Evolutionary conservation across 139 green algal species (phyloP).

Genomic region (Medakamo hakoo): DNA sequence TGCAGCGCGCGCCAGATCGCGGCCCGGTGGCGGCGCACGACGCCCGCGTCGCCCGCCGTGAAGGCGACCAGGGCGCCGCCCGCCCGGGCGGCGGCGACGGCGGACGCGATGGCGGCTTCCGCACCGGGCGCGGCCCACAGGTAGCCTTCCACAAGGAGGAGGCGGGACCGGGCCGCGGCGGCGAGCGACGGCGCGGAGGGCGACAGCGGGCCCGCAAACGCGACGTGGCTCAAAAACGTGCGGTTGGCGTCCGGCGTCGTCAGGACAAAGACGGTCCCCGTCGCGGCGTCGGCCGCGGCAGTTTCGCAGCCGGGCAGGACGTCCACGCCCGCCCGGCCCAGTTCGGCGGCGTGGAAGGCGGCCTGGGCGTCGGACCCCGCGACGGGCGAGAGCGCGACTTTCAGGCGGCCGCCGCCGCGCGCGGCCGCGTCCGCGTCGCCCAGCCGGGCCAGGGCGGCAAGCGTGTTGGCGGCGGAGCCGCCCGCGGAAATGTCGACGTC

Average conservation of each 20-base stretch:
- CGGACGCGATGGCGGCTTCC: slow-evolving; percentile 16
- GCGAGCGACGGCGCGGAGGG: slow-evolving; percentile 11
- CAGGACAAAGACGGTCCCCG: slow-evolving; percentile 64
- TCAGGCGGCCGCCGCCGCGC: slow-evolving; percentile 6
- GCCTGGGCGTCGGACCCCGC: slow-evolving; percentile 43
- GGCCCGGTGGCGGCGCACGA: slow-evolving; percentile 34
- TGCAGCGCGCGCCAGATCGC: slow-evolving; percentile 21
- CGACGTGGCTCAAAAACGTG: slow-evolving; percentile 63
- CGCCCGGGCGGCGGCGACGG: slow-evolving; percentile 7
- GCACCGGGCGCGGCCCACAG: slow-evolving; percentile 40
- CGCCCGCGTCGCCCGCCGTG: slow-evolving; percentile 51
- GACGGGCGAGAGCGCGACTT: slow-evolving; percentile 36
- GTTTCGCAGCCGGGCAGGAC: slow-evolving; percentile 21
- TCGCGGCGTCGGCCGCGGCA: background rate
- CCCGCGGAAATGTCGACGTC: slow-evolving; percentile 33
- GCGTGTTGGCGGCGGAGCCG: slow-evolving; percentile 66
- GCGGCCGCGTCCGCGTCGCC: slow-evolving; percentile 13
- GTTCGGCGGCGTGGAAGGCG: slow-evolving; percentile 41
- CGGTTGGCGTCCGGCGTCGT: slow-evolving; percentile 72
- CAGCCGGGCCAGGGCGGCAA: slow-evolving; percentile 52
- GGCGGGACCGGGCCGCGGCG: slow-evolving; percentile 18
- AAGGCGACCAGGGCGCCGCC: slow-evolving; percentile 44
- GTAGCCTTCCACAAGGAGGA: slow-evolving; percentile 60
- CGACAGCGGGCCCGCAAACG: slow-evolving; percentile 11
- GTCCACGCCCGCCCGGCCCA: slow-evolving; percentile 36